Base-by-base conservation (phyloP, 2,329 filamentous ascomycete species). In the Paraconiothyrium brasiliense region DNA sequence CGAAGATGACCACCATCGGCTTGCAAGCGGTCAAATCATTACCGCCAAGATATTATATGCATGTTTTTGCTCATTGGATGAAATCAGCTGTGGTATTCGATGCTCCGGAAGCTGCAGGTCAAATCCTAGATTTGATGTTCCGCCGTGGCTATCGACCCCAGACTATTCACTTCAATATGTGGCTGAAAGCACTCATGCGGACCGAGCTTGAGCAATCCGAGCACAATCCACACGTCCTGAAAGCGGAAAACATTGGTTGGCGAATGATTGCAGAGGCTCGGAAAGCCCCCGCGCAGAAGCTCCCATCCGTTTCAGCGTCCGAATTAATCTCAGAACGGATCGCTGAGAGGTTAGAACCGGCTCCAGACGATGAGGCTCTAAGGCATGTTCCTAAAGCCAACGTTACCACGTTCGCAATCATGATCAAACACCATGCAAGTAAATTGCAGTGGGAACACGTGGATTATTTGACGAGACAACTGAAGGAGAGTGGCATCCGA, bases 41-140 rank as follows among this genome's bases (percentile, higher is more conserved):
- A 22, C 88, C 88, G 4, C 80, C 83, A 49, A 52, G 59, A 8
- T 78, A 77, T 54, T 95, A 96, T 76, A 89, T 90, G 65, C 94
- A 93, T 78, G 92, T 97, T 78, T 91, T 93, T 67, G 91, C 90
- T 37, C 94, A 92, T 70, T 97, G 93, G 94, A 85, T 97, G 72
- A 94, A 94, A 78, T 88, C 91, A 54, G 86, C 96, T 9, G 91
- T 96, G 59, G 90, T 89, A 16, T 86, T 89, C 60, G 84, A 70
- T 72, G 79, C 70, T 6, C 72, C 77, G 4, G 86, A 91, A 59
- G 90, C 90, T 1, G 92, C 92, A 3, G 84, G 87, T 56, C 86
- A 87, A 62, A 92, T 96, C 9, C 82, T 95, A 32, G 85, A 90
- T 14, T 84, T 93, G 65, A 94, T 96, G 90, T 87, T 89, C 68